A percentile compares a stretch with the other conserved stretches of the same genome.
Evolutionary conservation across 441 rosid species (phyloP).

Genomic region (Biscutella laevigata): DNA sequence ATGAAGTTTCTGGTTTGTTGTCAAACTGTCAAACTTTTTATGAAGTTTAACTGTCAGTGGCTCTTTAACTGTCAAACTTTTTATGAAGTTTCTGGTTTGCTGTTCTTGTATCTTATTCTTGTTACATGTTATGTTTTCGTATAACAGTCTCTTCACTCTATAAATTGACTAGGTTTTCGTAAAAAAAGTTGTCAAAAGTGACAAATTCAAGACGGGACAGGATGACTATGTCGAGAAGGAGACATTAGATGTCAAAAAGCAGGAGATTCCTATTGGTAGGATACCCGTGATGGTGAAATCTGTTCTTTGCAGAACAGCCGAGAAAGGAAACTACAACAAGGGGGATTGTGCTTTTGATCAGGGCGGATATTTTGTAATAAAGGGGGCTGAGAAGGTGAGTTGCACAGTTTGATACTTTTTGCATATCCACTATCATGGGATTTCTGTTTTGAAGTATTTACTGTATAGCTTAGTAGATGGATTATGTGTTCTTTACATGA

Average conservation of each 20-base stretch:
- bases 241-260: conserved; percentile 26
- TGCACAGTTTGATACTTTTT: neutral
- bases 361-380: conserved; percentile 78
- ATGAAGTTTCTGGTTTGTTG: too few species aligned
- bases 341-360: conserved; percentile 84
- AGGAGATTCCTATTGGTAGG: conserved; percentile 59
- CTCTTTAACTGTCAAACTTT: neutral
- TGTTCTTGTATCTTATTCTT: conserved; percentile 11
- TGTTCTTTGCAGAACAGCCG: conserved; percentile 44
- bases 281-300: conserved; percentile 92
- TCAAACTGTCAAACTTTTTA: too few species aligned
- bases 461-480: conserved; percentile 12
- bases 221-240: conserved; percentile 41
- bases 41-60: too few species aligned
- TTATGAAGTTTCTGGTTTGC: conserved; percentile 8
- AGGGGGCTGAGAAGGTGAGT: conserved; percentile 87
- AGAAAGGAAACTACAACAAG: conserved; percentile 28
- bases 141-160: conserved; percentile 6
- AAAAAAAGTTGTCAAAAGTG: conserved; percentile 37
- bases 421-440: neutral
- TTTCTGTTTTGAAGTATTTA: conserved; percentile 10
- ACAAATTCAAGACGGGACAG: conserved; percentile 83
- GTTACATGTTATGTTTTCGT: neutral
- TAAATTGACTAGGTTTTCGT: conserved; percentile 42
- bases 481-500: too few species aligned